A percentile compares a stretch with the other conserved stretches of the same genome.
phyloP scores from a whole-genome alignment of 1,284 basidiomycete genomes.

The Trichosporon faecale region DNA sequence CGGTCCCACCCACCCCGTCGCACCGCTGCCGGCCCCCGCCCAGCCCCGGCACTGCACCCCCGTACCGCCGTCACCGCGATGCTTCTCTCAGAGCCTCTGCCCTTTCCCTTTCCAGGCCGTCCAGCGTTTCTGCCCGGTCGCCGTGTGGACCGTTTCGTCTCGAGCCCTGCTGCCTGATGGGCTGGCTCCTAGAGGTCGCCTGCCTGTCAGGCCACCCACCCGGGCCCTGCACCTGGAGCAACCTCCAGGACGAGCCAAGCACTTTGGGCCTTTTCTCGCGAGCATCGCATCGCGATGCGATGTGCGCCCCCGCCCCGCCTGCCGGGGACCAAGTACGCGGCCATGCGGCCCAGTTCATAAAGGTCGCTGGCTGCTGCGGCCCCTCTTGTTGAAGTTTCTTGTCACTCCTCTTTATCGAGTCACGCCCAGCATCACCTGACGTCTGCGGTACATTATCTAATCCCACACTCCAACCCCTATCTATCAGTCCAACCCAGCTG shows the following conservation, averaged over 20 bases:
- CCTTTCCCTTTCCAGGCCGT: neutral
- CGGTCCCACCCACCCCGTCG: neutral
- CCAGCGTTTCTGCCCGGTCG: conserved; percentile 4
- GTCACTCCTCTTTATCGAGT: conserved; percentile 1
- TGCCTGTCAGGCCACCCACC: neutral
- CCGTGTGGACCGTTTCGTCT: conserved; percentile 3
- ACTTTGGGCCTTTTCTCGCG: neutral
- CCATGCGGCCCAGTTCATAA: neutral
- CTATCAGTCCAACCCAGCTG: too few species aligned
- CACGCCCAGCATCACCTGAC: neutral
- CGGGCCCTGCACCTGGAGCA: neutral
- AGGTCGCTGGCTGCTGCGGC: neutral
- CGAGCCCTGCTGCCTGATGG: neutral
- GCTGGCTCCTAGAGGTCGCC: neutral
- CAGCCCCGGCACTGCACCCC: neutral
- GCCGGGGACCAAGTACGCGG: neutral
- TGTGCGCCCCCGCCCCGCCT: neutral
- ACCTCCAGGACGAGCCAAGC: neutral
- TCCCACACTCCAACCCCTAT: neutral
- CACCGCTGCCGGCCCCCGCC: neutral
- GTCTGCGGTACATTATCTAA: neutral
- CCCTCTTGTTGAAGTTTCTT: neutral
- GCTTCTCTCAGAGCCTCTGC: neutral
- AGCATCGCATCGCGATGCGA: neutral
- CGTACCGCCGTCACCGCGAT: neutral